Conservation (phyloP, 2,329 filamentous ascomycete genomes). For the Cytospora leucostoma region DNA sequence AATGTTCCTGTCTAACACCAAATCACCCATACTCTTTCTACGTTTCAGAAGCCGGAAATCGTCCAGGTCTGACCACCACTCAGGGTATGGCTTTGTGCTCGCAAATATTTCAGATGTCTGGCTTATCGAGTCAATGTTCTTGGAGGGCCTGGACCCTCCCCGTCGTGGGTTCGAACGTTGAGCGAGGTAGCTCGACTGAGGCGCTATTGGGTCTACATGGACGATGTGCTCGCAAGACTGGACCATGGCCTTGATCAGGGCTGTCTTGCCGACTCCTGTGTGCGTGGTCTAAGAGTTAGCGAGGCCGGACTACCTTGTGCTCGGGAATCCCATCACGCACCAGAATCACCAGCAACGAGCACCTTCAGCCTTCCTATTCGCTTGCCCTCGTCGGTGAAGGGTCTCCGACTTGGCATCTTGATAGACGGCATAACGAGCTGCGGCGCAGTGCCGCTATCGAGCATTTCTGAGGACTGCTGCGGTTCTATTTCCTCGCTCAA, state of each 20-base stretch:
- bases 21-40: slow-evolving; percentile 72
- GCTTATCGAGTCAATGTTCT: slow-evolving; percentile 37
- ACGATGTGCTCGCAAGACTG: slow-evolving; percentile 90
- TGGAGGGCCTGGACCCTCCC: slow-evolving; percentile 26
- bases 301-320: not conserved
- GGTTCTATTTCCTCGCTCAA: slow-evolving; percentile 42
- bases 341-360: slow-evolving; percentile 78
- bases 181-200: slow-evolving; percentile 30
- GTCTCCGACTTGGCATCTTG: slow-evolving; percentile 81
- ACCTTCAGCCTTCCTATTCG: slow-evolving; percentile 84
- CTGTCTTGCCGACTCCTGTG: slow-evolving; percentile 82
- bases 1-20: slow-evolving; percentile 84
- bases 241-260: slow-evolving; percentile 83
- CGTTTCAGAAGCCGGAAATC: slow-evolving; percentile 58
- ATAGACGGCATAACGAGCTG: slow-evolving; percentile 99
- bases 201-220: slow-evolving; percentile 73
- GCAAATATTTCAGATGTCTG: slow-evolving; percentile 70
- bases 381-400: slow-evolving; percentile 87
- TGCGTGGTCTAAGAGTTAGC: slow-evolving; percentile 27
- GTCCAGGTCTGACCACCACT: slow-evolving; percentile 85
- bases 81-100: slow-evolving; percentile 80
- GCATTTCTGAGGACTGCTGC: slow-evolving; percentile 47
- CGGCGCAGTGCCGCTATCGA: slow-evolving; percentile 57
- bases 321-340: slow-evolving; percentile 44
- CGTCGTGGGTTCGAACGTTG: slow-evolving; percentile 31